These are phyloP conservation scores for Sclerotinia minor DNA, from an alignment of 2,329 filamentous ascomycete species.

Conservation along the genomic window DNA sequence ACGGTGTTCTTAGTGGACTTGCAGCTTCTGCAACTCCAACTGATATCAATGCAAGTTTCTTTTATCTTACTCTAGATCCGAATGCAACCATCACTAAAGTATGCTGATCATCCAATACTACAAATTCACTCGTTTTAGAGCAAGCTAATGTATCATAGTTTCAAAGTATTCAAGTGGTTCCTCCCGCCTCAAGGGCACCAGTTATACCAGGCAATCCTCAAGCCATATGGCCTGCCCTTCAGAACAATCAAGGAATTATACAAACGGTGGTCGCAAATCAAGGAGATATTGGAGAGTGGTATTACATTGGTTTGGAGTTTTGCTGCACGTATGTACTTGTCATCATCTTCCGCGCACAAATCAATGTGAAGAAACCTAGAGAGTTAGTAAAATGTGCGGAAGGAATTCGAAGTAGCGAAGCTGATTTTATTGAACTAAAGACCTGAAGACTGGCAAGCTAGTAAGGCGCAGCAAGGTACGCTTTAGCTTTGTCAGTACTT, in stretches of 20 bases:
- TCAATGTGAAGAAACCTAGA: too few species aligned
- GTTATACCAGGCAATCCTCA: conserved; percentile 7
- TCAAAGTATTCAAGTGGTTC: conserved; percentile 12
- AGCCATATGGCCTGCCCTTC: conserved; percentile 18
- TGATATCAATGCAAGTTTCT: conserved; percentile 13
- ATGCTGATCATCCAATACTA: neutral
- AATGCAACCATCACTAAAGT: neutral
- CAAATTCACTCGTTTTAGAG: too few species aligned
- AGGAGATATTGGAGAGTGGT: conserved; percentile 16
- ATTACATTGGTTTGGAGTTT: conserved; percentile 15
- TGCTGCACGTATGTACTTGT: conserved; percentile 10
- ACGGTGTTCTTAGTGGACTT: neutral
- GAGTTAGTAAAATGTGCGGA: too few species aligned
- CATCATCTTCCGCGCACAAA: neutral
- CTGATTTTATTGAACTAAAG: neutral
- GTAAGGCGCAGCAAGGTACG: conserved; percentile 3
- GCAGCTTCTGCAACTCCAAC: neutral
- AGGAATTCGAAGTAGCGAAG: neutral
- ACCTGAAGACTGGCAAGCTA: conserved; percentile 1
- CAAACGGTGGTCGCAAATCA: conserved; percentile 8
- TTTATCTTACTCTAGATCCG: conserved; percentile 13
- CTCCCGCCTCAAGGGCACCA: neutral
- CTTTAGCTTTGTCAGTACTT: neutral
- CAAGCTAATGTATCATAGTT: neutral
- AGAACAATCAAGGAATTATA: conserved; percentile 4